phyloP scores from a whole-genome alignment of 352 stramenopile species.

The Peronospora destructor region DNA sequence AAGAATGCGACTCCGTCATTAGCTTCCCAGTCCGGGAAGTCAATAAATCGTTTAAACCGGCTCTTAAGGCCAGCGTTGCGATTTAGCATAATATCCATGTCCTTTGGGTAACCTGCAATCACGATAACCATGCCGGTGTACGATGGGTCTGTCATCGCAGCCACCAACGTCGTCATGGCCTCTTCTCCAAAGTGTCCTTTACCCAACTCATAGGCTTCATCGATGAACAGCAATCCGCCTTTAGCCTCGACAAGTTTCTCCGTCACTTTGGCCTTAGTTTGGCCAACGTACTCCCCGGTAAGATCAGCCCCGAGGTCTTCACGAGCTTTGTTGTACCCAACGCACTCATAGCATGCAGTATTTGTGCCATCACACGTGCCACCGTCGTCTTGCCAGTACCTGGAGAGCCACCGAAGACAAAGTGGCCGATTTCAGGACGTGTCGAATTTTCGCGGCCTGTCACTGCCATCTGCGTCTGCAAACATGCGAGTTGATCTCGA shows the following conservation, averaged over 20 bases:
- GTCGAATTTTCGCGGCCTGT: conserved; percentile 53
- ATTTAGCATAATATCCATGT: conserved; percentile 87
- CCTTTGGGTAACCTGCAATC: conserved; percentile 84
- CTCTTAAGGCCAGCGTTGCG: conserved; percentile 89
- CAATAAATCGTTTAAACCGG: conserved; percentile 84
- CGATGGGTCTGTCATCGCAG: conserved; percentile 79
- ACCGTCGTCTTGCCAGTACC: conserved; percentile 89
- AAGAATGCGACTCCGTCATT: conserved; percentile 73
- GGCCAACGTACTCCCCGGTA: conserved; percentile 84
- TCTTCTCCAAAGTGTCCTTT: conserved; percentile 80
- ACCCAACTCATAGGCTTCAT: conserved; percentile 83
- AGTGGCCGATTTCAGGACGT: conserved; percentile 65
- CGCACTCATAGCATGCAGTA: conserved; percentile 90
- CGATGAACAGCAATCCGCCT: conserved; percentile 90
- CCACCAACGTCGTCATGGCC: conserved; percentile 87
- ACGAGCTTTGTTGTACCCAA: conserved; percentile 90
- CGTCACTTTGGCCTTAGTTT: conserved; percentile 84
- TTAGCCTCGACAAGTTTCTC: conserved; percentile 83
- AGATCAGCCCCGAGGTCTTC: conserved; percentile 80
- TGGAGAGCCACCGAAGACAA: conserved; percentile 84
- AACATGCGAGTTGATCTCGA: conserved; percentile 38
- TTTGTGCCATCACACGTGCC: conserved; percentile 88
- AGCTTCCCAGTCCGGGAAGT: conserved; percentile 86
- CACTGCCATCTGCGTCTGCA: conserved; percentile 53
- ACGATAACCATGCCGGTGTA: conserved; percentile 87